These are phyloP conservation scores for Penicillium robsamsonii DNA, from an alignment of 495 filamentous ascomycete species.

Conservation along the genomic window DNA sequence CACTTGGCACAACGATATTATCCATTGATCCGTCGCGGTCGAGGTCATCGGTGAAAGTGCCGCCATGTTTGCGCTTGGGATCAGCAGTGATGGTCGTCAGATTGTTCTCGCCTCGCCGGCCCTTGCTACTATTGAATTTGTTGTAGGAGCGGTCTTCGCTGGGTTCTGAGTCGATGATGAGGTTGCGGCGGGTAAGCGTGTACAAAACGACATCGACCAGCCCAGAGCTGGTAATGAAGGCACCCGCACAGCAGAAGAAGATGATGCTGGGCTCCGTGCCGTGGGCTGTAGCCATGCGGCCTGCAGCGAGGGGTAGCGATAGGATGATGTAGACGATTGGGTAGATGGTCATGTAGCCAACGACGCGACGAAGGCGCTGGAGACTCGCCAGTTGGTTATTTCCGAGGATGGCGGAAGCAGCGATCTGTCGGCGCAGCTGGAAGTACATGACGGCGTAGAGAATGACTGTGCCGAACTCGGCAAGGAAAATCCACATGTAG, in stretches of 20 bases:
- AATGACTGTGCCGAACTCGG: constrained; percentile 59
- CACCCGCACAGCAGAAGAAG: constrained; percentile 69
- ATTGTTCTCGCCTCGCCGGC: constrained; percentile 28
- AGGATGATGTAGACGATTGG: constrained; percentile 70
- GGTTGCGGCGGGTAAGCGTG: constrained; percentile 59
- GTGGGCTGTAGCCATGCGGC: constrained; percentile 64
- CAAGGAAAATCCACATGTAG: constrained; percentile 77
- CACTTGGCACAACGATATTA: constrained; percentile 34
- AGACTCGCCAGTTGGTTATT: constrained; percentile 40
- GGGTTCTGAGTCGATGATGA: constrained; percentile 46
- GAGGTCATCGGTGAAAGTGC: constrained; percentile 19
- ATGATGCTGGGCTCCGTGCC: constrained; percentile 50
- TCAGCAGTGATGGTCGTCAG: constrained; percentile 39
- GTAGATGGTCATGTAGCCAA: constrained; percentile 72
- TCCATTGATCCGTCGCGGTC: constrained; percentile 41
- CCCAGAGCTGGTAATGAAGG: constrained; percentile 69
- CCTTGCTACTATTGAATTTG: constrained; percentile 35
- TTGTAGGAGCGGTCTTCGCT: constrained; percentile 40
- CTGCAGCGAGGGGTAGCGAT: constrained; percentile 67
- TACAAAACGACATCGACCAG: constrained; percentile 73
- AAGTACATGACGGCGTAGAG: constrained; percentile 67
- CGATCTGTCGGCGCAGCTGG: constrained; percentile 50
- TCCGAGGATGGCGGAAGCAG: constrained; percentile 40
- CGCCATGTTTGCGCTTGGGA: constrained; percentile 23
- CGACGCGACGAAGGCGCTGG: constrained; percentile 46